phyloP scores from a whole-genome alignment of 768 basidiomycete species.

The Amanita molliuscula region DNA sequence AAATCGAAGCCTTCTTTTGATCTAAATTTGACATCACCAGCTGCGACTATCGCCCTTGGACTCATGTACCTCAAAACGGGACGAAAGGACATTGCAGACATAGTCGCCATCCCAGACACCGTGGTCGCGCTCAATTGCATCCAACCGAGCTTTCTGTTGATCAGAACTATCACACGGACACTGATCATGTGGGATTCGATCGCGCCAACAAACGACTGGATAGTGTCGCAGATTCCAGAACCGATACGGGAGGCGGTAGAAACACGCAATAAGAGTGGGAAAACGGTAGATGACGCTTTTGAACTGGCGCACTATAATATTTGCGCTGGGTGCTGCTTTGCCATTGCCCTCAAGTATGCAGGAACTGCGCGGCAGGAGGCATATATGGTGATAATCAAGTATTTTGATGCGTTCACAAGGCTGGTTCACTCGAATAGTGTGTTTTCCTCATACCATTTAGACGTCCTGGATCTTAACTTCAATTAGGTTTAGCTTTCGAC shows the following conservation, averaged over 20 bases:
- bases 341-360: conserved; percentile 85
- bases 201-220: conserved; percentile 63
- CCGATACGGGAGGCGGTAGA: conserved; percentile 56
- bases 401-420: conserved; percentile 72
- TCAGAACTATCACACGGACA: conserved; percentile 67
- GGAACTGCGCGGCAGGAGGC: conserved; percentile 90
- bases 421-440: conserved; percentile 59
- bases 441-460: conserved; percentile 14
- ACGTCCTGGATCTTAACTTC: background rate
- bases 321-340: conserved; percentile 85
- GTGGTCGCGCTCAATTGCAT: conserved; percentile 72
- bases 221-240: conserved; percentile 56
- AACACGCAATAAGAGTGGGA: conserved; percentile 32
- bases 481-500: conserved; percentile 67
- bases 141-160: conserved; percentile 78
- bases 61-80: conserved; percentile 88
- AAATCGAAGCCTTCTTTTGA: conserved; percentile 49
- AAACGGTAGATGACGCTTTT: conserved; percentile 53
- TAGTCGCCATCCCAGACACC: conserved; percentile 76
- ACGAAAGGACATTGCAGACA: conserved; percentile 77
- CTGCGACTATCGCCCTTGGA: conserved; percentile 82
- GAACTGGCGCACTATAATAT: conserved; percentile 92
- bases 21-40: conserved; percentile 83
- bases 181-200: conserved; percentile 86
- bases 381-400: conserved; percentile 69